Percentiles rank a stretch among this genome's conserved stretches.
Evolutionary conservation across 148 eudicot genomes (phyloP).

Genomic region (Vaccinium macrocarpon): DNA sequence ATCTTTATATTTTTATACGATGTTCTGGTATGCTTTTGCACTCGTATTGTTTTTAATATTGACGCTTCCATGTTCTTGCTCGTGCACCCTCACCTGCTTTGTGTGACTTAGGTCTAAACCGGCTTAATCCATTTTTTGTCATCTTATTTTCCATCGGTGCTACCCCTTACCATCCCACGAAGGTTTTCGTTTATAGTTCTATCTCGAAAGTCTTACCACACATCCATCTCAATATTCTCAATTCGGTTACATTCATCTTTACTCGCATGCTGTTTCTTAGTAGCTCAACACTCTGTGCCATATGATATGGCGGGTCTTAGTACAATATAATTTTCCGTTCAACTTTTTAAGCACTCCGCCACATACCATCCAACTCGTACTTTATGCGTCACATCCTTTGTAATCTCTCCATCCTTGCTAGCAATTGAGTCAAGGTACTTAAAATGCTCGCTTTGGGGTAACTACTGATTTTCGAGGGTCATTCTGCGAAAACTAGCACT

Average conservation of each 20-base stretch:
- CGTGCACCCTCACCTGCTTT: too few relatives aligned
- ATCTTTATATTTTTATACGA: too few relatives aligned
- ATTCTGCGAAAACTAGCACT: neutral
- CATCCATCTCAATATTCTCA: neutral
- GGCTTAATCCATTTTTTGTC: too few relatives aligned
- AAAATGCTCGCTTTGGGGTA: neutral
- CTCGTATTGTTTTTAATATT: too few relatives aligned
- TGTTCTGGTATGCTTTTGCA: too few relatives aligned
- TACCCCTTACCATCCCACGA: neutral
- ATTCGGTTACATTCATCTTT: neutral
- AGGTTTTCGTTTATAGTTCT: neutral
- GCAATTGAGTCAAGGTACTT: neutral
- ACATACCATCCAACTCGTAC: neutral
- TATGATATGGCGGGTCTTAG: neutral
- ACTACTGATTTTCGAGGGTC: neutral
- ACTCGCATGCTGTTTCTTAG: neutral
- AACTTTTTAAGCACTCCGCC: neutral
- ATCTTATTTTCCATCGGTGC: too few relatives aligned
- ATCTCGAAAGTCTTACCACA: neutral
- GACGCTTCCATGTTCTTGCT: too few relatives aligned
- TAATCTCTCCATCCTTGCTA: neutral
- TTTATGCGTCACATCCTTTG: neutral
- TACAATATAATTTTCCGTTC: neutral
- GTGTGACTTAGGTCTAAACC: too few relatives aligned
- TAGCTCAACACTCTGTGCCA: neutral